Conservation (phyloP, 306 rosid genomes). For the Citrullus amarus region DNA sequence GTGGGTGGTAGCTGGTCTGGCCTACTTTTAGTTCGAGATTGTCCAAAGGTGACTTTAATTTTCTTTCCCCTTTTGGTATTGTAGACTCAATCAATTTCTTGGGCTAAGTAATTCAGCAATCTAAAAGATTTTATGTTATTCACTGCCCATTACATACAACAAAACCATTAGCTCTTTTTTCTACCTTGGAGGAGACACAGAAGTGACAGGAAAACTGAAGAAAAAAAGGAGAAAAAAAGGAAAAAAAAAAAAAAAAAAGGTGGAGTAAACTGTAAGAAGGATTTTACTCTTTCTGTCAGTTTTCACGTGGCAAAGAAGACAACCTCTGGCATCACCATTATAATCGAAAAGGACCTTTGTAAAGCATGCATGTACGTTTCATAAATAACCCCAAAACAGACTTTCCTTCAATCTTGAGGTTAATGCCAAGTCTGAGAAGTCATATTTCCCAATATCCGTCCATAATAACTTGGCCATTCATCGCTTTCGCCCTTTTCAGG, state of each 20-base stretch:
- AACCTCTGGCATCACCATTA: conserved; percentile 2
- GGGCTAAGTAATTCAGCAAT: not conserved
- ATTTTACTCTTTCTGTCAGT: not conserved
- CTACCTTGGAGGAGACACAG: not conserved
- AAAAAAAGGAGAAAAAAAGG: not conserved
- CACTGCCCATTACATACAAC: not conserved
- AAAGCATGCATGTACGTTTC: not conserved
- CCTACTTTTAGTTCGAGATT: not conserved
- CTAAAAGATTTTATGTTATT: not conserved
- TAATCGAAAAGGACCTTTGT: not conserved
- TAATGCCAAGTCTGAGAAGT: not conserved
- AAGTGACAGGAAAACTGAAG: not conserved
- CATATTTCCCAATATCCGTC: not conserved
- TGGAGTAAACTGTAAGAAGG: not conserved
- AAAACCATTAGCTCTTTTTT: not conserved
- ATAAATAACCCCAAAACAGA: not conserved
- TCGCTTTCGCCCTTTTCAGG: conserved; percentile 3
- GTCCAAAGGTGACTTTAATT: not conserved
- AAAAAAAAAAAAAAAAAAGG: not conserved
- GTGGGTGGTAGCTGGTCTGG: not conserved
- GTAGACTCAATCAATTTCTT: not conserved
- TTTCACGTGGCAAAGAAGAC: conserved; percentile 9
- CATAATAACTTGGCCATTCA: not conserved
- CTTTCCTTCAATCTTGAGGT: not conserved
- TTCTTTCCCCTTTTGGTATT: not conserved